Base-by-base conservation (phyloP, 2,329 filamentous ascomycete genomes). In the Aspergillus pseudotamarii region DNA sequence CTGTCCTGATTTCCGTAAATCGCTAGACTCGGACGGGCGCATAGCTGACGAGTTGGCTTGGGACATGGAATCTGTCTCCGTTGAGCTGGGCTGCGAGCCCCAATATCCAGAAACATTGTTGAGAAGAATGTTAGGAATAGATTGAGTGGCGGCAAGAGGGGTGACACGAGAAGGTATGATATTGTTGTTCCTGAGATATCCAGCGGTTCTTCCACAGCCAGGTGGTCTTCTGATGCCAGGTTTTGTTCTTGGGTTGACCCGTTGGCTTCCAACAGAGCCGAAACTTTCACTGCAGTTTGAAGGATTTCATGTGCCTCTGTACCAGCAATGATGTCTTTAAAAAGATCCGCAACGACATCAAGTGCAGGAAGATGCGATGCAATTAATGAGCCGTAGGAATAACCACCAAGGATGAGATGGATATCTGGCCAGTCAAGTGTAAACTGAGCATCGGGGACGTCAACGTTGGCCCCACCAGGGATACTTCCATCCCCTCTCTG, bases 361-460 rank as follows among this genome's bases (percentile, higher is more conserved):
- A 89, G 64, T 10, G 75, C 66, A 0, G 93, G 92, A 0, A 96
- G 84, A 62, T 90, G 88, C 0, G 86, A 88, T 2, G 92, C 88
- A 45, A 98, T 86, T 72, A 97, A 85, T 5, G 93, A 92, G 50
- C 95, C 95, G 76, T 97, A 97, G 0, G 93, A 97, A 76, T 97
- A 97, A 14, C 94, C 94, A 2, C 86, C 90, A 8, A 95, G 81
- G 6, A 97, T 70, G 0, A 89, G 66, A 38, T 73, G 70, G 16
- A 79, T 66, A 1, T 63, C 48, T 53, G 63, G 11, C 19, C 36
- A 8, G n/a, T 14, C 38, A 26, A 34, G 34, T 26, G n/a, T 19
- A 38, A 26, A 43, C 21, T 26, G 32, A 23, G 28, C 36, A 45
- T 38, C 21, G 28, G 43, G 14, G 6, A 16, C 32, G 16, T 55